Percentiles rank a stretch among this genome's conserved stretches.
phyloP scores from a whole-genome alignment of 305 asterid species.

The Fraxinus dipetala region DNA sequence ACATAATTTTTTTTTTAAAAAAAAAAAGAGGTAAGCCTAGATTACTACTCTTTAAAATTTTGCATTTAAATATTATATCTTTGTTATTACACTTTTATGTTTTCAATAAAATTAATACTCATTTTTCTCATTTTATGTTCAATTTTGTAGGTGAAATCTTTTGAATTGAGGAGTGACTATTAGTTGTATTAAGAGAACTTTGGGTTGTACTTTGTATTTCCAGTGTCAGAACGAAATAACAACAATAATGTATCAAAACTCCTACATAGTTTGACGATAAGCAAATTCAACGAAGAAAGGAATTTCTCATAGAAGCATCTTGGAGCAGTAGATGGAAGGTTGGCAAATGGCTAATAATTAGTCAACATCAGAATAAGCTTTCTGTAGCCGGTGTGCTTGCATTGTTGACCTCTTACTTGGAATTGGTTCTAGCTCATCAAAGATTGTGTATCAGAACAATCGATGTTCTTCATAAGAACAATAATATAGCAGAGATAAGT shows the following conservation, averaged over 20 bases:
- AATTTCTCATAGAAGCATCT: not conserved
- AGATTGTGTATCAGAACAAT: not conserved
- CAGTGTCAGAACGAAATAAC: not conserved
- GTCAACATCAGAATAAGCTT: not conserved
- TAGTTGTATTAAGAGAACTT: not conserved
- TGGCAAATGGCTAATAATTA: not conserved
- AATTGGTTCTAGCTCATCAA: not conserved
- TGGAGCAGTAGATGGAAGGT: not conserved
- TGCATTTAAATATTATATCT: not conserved
- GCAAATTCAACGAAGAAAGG: not conserved
- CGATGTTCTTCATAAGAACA: not conserved
- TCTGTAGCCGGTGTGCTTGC: not conserved
- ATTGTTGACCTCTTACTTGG: not conserved
- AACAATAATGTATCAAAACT: not conserved
- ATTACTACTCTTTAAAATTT: not conserved
- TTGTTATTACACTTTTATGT: not conserved
- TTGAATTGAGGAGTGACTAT: not conserved
- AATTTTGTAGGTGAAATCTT: not conserved
- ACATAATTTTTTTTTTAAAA: too few species aligned
- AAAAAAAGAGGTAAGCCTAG: not conserved
- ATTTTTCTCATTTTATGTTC: not conserved
- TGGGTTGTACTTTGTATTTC: not conserved
- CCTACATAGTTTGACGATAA: not conserved
- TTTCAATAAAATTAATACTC: not conserved
- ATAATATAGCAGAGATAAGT: not conserved